phyloP scores from a whole-genome alignment of 805 yeast species.

The Lipomyces orientalis region DNA sequence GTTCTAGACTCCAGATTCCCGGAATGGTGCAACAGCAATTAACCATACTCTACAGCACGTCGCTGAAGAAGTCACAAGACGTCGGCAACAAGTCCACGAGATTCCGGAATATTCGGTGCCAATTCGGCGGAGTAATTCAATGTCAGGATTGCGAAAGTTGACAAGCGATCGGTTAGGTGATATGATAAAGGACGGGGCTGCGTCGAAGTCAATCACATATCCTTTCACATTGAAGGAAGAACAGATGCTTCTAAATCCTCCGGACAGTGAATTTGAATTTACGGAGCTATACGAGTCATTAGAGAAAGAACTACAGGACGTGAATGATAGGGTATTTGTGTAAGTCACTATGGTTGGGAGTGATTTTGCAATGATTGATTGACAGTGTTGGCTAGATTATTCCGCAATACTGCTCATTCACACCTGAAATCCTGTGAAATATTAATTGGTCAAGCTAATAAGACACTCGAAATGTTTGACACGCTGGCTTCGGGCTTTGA shows the following conservation, averaged over 20 bases:
- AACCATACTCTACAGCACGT: slow-evolving; percentile 16
- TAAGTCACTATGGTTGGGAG: not conserved
- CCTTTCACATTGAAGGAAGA: slow-evolving; percentile 28
- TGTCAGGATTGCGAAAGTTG: slow-evolving; percentile 21
- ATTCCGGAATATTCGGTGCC: slow-evolving; percentile 34
- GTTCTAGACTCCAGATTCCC: slow-evolving; percentile 13
- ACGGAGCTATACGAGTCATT: slow-evolving; percentile 26
- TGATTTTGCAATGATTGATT: not conserved
- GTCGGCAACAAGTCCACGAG: slow-evolving; percentile 8
- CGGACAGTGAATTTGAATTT: slow-evolving; percentile 19
- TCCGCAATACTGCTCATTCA: slow-evolving; percentile 26
- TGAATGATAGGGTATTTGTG: slow-evolving; percentile 20
- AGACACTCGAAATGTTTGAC: slow-evolving; percentile 54
- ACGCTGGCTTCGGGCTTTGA: slow-evolving; percentile 59
- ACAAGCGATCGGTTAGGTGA: not conserved
- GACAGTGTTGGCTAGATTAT: slow-evolving; percentile 15
- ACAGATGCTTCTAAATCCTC: slow-evolving; percentile 3
- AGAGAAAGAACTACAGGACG: slow-evolving; percentile 28
- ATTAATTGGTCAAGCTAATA: slow-evolving; percentile 55
- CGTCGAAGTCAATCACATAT: slow-evolving; percentile 8
- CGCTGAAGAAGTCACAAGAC: slow-evolving; percentile 21
- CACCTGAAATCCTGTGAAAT: slow-evolving; percentile 38
- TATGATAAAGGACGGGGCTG: not conserved
- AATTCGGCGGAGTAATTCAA: slow-evolving; percentile 29
- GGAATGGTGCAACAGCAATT: not conserved